Conservation (phyloP, 1,284 basidiomycete species). For the Puccinia coronata region DNA sequence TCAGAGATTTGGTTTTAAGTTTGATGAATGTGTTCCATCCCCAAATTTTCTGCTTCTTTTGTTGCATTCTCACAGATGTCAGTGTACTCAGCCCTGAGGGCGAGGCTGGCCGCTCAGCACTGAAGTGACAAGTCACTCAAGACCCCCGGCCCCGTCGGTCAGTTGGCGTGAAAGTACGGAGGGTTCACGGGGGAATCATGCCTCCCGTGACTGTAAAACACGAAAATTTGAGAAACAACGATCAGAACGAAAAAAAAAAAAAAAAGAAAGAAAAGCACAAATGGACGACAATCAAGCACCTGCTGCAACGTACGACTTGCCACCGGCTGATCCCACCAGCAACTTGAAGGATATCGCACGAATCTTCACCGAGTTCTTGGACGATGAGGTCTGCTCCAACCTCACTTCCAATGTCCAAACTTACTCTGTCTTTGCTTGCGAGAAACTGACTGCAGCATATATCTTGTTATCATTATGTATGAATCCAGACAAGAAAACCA, state of each 20-base stretch:
- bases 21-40: no score
- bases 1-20: no score
- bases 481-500: constrained; percentile 55
- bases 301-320: constrained; percentile 10
- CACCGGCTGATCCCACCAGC: constrained; percentile 17
- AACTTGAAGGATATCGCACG: constrained; percentile 59
- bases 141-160: no score
- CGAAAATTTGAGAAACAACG: neutral
- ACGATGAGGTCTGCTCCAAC: constrained; percentile 68
- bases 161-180: no score
- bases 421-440: constrained; percentile 34
- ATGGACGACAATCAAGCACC: constrained; percentile 41
- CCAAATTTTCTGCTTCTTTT: no score
- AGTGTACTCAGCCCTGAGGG: no score
- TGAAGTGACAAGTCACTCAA: no score
- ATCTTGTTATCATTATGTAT: constrained; percentile 31
- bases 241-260: neutral
- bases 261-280: neutral
- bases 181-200: no score
- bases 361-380: constrained; percentile 83
- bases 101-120: no score
- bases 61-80: no score
- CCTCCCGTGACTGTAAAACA: no score
- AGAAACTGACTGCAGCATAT: constrained; percentile 15
- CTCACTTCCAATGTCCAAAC: neutral